Conservation (phyloP, 345 rosid species). For the Reutealis trisperma region DNA sequence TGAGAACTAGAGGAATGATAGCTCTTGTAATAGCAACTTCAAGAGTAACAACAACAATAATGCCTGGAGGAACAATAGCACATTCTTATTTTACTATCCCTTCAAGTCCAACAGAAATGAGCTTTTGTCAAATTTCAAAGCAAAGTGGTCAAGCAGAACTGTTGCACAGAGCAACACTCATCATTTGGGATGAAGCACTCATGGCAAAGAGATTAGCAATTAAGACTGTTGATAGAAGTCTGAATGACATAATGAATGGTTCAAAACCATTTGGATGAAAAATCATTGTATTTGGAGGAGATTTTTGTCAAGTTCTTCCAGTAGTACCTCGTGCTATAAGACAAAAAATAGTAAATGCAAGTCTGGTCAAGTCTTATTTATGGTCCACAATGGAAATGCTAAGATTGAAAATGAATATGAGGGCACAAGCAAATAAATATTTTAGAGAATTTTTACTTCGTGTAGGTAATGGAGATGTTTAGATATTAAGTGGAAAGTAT, state of each 20-base stretch:
- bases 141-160: neutral
- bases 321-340: neutral
- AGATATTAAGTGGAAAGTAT: too few species aligned
- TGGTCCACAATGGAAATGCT: neutral
- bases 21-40: neutral
- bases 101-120: neutral
- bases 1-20: neutral
- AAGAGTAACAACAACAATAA: neutral
- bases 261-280: neutral
- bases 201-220: neutral
- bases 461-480: neutral
- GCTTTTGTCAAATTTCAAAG: neutral
- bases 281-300: slow-evolving; percentile 10
- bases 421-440: neutral
- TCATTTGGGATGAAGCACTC: neutral
- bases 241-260: neutral
- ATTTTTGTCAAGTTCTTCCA: slow-evolving; percentile 3
- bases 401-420: neutral
- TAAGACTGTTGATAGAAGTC: neutral
- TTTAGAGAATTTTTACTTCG: too few species aligned
- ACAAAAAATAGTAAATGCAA: neutral
- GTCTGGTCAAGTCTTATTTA: neutral
- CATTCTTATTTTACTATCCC: neutral
- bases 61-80: neutral
- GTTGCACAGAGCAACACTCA: neutral